A percentile compares a stretch with the other conserved stretches of the same genome.
Evolutionary conservation across 768 basidiomycete species (phyloP).

Genomic region (Dacryopinax primogenitus): DNA sequence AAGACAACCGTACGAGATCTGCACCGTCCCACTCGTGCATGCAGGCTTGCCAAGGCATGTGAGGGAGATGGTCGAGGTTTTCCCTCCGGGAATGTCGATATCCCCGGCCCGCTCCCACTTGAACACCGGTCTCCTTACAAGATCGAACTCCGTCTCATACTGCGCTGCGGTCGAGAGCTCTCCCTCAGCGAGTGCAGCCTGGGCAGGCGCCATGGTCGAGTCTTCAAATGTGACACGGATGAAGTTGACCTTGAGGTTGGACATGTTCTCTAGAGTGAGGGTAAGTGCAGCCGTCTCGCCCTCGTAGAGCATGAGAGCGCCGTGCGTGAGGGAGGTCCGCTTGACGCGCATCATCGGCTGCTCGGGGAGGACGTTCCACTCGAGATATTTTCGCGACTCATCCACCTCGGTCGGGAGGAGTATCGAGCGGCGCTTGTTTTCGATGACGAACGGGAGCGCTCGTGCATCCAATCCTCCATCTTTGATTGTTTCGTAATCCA

Average conservation of each 20-base stretch:
- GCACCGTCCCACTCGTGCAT: constrained; percentile 68
- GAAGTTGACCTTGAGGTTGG: constrained; percentile 61
- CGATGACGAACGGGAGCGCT: constrained; percentile 21
- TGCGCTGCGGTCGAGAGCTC: constrained; percentile 69
- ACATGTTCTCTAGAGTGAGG: constrained; percentile 83
- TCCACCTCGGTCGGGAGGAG: constrained; percentile 18
- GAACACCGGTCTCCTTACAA: constrained; percentile 67
- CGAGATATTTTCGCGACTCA: constrained; percentile 39
- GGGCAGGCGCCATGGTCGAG: constrained; percentile 66
- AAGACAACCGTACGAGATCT: constrained; percentile 70
- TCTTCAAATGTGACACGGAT: constrained; percentile 80
- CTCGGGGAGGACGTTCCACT: constrained; percentile 73
- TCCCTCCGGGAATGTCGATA: constrained; percentile 50
- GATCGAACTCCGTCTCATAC: constrained; percentile 79
- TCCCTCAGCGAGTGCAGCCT: constrained; percentile 65
- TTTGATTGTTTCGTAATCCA: constrained; percentile 61
- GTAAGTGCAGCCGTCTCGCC: constrained; percentile 86
- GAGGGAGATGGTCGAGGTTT: constrained; percentile 53
- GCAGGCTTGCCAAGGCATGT: constrained; percentile 79
- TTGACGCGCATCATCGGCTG: constrained; percentile 80
- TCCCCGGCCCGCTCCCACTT: constrained; percentile 44
- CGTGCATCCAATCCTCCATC: constrained; percentile 59
- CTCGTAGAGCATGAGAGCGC: constrained; percentile 87
- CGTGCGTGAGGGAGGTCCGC: constrained; percentile 79
- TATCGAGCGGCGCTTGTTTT: constrained; percentile 29